Evolutionary conservation across 345 rosid genomes (phyloP).

Genomic region (Heritiera fomes): DNA sequence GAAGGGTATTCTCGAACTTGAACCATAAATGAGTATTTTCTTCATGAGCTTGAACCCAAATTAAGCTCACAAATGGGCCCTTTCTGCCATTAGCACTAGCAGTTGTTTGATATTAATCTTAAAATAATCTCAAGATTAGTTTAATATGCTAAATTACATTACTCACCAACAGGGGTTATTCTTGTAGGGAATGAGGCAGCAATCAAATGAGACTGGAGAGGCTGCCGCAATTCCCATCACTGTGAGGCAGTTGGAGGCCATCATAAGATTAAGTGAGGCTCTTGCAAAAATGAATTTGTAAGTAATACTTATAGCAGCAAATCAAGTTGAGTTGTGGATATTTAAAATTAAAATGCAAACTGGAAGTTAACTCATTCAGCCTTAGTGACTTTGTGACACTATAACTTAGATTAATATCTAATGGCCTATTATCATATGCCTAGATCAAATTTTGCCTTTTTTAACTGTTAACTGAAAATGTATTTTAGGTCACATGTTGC

Average conservation of each 20-base stretch:
- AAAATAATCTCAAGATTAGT: background rate
- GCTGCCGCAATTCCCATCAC: constrained; percentile 85
- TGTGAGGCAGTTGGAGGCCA: constrained; percentile 95
- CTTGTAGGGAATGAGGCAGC: constrained; percentile 86
- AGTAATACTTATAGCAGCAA: constrained; percentile 30
- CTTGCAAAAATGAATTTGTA: constrained; percentile 96
- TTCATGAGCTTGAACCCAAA: background rate
- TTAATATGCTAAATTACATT: constrained; percentile 1
- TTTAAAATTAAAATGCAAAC: background rate
- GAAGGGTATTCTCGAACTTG: constrained; percentile 56
- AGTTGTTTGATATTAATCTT: background rate
- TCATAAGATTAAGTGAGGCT: constrained; percentile 84
- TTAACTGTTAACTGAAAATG: background rate
- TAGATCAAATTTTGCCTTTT: background rate
- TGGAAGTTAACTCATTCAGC: background rate
- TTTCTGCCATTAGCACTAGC: background rate
- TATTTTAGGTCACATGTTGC: constrained; percentile 74
- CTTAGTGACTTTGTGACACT: background rate
- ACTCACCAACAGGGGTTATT: constrained; percentile 7
- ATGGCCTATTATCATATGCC: background rate
- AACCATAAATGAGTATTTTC: background rate
- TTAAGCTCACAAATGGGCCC: background rate
- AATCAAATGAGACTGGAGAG: constrained; percentile 93
- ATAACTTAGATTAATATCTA: background rate
- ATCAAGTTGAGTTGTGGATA: background rate